phyloP scores from a whole-genome alignment of 805 yeast species.

The Kockiozyma suomiensis region DNA sequence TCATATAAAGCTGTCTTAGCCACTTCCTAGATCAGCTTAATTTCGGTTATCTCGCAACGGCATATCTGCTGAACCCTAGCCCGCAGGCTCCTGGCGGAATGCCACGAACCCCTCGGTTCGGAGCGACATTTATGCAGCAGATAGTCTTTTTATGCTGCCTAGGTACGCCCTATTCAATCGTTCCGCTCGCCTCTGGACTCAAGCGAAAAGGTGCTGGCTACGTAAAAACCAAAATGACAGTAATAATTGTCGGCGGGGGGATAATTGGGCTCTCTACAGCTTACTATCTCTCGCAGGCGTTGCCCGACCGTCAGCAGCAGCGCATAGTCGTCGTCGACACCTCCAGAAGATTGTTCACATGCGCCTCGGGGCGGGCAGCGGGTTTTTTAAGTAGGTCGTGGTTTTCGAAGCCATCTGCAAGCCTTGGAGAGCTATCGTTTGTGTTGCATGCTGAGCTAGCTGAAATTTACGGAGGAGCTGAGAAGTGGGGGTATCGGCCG shows the following conservation, averaged over 20 bases:
- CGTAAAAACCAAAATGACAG: constrained; percentile 15
- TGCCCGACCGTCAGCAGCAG: neutral
- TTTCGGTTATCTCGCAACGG: too few species aligned
- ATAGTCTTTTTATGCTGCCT: neutral
- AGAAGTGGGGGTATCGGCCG: constrained; percentile 32
- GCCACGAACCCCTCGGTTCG: neutral
- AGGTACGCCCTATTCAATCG: too few species aligned
- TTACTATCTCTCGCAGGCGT: constrained; percentile 21
- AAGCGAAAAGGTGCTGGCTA: neutral
- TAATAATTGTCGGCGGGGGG: constrained; percentile 36
- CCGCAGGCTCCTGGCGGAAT: neutral
- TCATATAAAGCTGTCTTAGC: too few species aligned
- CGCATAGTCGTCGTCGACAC: constrained; percentile 31
- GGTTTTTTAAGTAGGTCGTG: constrained; percentile 34
- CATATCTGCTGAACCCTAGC: neutral
- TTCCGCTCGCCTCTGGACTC: neutral
- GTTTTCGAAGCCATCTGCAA: constrained; percentile 25
- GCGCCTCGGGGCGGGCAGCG: constrained; percentile 35
- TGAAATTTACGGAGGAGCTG: constrained; percentile 25
- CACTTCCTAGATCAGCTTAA: too few species aligned
- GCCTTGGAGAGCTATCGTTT: constrained; percentile 33
- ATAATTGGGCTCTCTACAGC: constrained; percentile 36
- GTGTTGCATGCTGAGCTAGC: constrained; percentile 30
- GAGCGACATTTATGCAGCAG: neutral
- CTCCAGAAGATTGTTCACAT: constrained; percentile 29